phyloP scores from a whole-genome alignment of 805 yeast genomes.

The Cyberlindnera veronae region DNA sequence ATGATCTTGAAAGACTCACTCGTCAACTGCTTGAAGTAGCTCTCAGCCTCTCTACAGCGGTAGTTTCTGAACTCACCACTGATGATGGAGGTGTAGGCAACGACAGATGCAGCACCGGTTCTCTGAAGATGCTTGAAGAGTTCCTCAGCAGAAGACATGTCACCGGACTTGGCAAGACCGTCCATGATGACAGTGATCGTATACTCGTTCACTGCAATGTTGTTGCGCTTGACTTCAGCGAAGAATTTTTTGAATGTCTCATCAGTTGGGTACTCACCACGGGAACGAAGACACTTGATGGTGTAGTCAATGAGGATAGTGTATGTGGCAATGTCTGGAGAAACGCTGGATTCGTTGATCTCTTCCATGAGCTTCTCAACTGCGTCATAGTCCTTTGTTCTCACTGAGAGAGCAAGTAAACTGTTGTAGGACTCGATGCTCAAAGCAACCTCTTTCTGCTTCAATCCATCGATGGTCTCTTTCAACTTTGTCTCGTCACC shows the following conservation, averaged over 20 bases:
- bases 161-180: conserved; percentile 47
- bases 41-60: conserved; percentile 36
- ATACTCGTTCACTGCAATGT: conserved; percentile 39
- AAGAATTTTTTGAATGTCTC: conserved; percentile 39
- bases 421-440: conserved; percentile 49
- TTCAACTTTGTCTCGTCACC: conserved; percentile 16
- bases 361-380: conserved; percentile 48
- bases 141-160: conserved; percentile 48
- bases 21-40: conserved; percentile 33
- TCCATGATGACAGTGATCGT: conserved; percentile 52
- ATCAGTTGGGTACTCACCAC: conserved; percentile 40
- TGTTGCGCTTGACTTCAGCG: conserved; percentile 36
- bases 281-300: conserved; percentile 42
- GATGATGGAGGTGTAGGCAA: conserved; percentile 44
- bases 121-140: conserved; percentile 41
- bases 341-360: conserved; percentile 39
- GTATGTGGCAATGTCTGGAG: conserved; percentile 61
- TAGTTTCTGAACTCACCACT: conserved; percentile 45
- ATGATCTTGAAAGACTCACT: conserved; percentile 10
- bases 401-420: conserved; percentile 42
- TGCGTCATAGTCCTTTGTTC: conserved; percentile 36
- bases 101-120: conserved; percentile 32
- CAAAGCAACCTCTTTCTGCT: conserved; percentile 37
- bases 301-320: conserved; percentile 54
- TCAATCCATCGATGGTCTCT: conserved; percentile 6